A percentile compares a stretch with the other conserved stretches of the same genome.
Evolutionary conservation across 345 rosid species (phyloP).

Genomic region (Iberis pinnata): DNA sequence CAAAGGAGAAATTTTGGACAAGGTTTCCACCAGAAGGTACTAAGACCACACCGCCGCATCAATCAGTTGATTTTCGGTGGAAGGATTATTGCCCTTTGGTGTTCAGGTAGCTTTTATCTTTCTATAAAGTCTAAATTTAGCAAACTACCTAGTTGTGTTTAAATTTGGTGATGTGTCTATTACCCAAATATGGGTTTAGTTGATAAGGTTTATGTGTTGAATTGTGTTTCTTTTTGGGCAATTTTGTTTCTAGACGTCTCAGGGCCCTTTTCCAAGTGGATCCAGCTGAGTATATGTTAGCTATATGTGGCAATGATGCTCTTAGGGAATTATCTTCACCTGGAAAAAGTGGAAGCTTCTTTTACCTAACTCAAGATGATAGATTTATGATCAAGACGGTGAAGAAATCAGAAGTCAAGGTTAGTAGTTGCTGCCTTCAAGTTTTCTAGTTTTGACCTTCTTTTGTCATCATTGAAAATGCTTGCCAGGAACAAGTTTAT

Average conservation of each 20-base stretch:
- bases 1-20: conserved; percentile 95
- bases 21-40: conserved; percentile 93
- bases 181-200: no score
- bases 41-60: conserved; percentile 88
- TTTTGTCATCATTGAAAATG: no score
- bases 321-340: conserved; percentile 95
- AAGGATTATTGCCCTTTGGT: conserved; percentile 96
- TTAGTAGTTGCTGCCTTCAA: conserved; percentile 40
- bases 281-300: conserved; percentile 94
- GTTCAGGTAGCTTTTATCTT: conserved; percentile 46
- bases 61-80: conserved; percentile 83
- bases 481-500: no score
- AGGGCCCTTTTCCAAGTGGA: conserved; percentile 81
- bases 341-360: conserved; percentile 97
- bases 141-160: no score
- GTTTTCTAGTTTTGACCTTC: no score
- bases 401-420: conserved; percentile 98
- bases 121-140: no score
- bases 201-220: no score
- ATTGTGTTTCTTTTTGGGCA: no score
- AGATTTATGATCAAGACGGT: conserved; percentile 62
- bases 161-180: no score
- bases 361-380: conserved; percentile 58
- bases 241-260: conserved; percentile 41
- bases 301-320: conserved; percentile 87